Conservation (phyloP, 2,329 filamentous ascomycete species). For the Cladobotryum protrusum region DNA sequence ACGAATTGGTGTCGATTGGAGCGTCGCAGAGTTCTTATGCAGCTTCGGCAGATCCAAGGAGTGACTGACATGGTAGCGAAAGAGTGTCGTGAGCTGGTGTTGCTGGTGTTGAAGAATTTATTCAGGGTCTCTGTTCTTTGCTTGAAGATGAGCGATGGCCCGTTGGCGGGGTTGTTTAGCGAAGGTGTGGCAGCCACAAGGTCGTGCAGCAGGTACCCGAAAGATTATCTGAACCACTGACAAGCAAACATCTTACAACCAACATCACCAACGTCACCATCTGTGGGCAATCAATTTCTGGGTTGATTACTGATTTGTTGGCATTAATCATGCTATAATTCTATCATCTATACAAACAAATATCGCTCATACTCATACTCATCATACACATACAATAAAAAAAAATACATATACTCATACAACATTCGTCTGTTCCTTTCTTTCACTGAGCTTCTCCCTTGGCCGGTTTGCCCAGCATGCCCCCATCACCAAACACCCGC, state of each 20-base stretch:
- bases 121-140: no score
- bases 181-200: no score
- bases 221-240: no score
- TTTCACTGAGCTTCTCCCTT: slow-evolving; percentile 8
- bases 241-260: no score
- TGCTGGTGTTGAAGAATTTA: neutral
- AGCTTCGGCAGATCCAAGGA: slow-evolving; percentile 33
- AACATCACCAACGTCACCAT: no score
- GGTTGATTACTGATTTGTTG: neutral
- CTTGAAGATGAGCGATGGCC: no score
- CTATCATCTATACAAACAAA: neutral
- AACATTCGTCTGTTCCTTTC: neutral
- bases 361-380: no score
- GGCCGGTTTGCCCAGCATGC: slow-evolving; percentile 31
- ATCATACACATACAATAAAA: no score
- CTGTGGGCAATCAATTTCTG: no score
- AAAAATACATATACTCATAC: neutral
- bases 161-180: no score
- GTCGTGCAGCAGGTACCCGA: no score
- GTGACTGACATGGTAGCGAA: slow-evolving; percentile 24
- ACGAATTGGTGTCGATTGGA: slow-evolving; percentile 20
- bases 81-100: neutral
- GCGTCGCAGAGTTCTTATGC: slow-evolving; percentile 25
- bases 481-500: slow-evolving; percentile 33
- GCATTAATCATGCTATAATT: neutral